Evolutionary conservation across 2,329 filamentous ascomycete species (phyloP).

Genomic region (Sclerotinia sclerotiorum): DNA sequence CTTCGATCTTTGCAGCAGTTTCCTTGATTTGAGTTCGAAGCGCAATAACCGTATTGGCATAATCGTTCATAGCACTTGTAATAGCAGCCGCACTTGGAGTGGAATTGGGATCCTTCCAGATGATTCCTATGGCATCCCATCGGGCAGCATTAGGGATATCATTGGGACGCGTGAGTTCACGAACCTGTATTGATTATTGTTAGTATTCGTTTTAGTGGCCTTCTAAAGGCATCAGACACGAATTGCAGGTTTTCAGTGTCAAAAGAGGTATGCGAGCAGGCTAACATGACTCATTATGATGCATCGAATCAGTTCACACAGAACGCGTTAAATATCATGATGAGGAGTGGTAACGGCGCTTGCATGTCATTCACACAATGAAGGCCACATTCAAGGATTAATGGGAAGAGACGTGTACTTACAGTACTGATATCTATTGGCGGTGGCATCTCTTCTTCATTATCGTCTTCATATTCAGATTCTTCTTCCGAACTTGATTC

Average conservation of each 20-base stretch:
- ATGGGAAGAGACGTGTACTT: conserved; percentile 25
- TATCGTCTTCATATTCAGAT: conserved; percentile 40
- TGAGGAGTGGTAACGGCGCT: neutral
- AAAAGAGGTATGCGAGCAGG: neutral
- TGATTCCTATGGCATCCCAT: conserved; percentile 55
- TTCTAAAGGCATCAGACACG: neutral
- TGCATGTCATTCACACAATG: conserved; percentile 1
- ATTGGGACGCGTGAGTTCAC: conserved; percentile 41
- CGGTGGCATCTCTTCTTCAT: conserved; percentile 31
- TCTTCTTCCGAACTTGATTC: conserved; percentile 40
- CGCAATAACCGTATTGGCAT: conserved; percentile 36
- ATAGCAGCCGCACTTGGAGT: conserved; percentile 36
- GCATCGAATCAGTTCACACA: neutral
- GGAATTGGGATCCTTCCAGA: conserved; percentile 46
- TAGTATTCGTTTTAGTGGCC: neutral
- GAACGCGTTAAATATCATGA: neutral
- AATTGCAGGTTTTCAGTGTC: neutral
- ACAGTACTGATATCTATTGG: conserved; percentile 38
- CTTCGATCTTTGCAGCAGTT: conserved; percentile 36
- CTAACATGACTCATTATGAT: neutral
- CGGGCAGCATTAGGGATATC: conserved; percentile 50
- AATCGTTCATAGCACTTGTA: conserved; percentile 39
- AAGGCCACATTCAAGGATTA: neutral
- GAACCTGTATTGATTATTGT: conserved; percentile 33
- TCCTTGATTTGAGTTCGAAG: conserved; percentile 39